Evolutionary conservation across 768 basidiomycete species (phyloP).

Genomic region (Boletus bicolor): DNA sequence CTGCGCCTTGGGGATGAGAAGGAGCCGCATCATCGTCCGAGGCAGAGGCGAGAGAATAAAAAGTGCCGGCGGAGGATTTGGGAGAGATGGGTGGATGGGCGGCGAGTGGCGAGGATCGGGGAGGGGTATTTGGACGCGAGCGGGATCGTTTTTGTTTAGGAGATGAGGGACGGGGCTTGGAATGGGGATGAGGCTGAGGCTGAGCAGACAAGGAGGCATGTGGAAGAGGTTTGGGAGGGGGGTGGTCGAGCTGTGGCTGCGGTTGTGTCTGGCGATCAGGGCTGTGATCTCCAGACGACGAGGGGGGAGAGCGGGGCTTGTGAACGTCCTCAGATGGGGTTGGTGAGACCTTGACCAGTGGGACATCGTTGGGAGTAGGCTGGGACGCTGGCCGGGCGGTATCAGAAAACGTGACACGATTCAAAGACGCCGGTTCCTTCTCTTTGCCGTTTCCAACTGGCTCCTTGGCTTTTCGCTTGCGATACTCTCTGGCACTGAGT

Average conservation of each 20-base stretch:
- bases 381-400: neutral
- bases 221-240: neutral
- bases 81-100: conserved; percentile 20
- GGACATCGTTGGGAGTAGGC: neutral
- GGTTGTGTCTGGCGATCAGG: neutral
- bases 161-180: conserved; percentile 1
- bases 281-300: neutral
- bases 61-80: conserved; percentile 28
- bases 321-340: conserved; percentile 5
- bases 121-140: conserved; percentile 19
- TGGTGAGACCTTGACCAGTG: conserved; percentile 17
- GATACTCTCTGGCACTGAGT: conserved; percentile 28
- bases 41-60: conserved; percentile 19
- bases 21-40: conserved; percentile 16
- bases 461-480: conserved; percentile 19
- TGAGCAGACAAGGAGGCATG: conserved; percentile 7
- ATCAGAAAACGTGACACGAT: conserved; percentile 17
- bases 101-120: conserved; percentile 11
- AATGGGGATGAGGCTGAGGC: neutral
- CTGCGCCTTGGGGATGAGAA: neutral
- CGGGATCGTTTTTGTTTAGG: conserved; percentile 11
- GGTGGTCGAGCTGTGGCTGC: conserved; percentile 4
- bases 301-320: neutral
- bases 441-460: conserved; percentile 8
- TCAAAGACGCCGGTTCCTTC: neutral